A percentile compares a stretch with the other conserved stretches of the same genome.
Conservation (phyloP, 257 asterid species). For the Verbena officinalis region DNA sequence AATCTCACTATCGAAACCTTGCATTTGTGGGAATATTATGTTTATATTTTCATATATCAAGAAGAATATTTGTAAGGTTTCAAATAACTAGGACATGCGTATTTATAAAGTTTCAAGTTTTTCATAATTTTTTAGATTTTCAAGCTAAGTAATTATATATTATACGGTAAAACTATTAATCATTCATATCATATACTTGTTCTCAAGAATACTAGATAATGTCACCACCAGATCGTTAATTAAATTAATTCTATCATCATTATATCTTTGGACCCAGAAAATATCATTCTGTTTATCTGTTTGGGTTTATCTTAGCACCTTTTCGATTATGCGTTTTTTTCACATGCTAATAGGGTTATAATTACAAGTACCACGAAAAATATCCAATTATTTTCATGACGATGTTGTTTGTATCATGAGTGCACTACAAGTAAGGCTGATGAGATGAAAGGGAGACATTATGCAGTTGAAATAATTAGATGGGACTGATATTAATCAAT, state of each 20-base stretch:
- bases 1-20: too few species aligned
- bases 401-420: constrained; percentile 29
- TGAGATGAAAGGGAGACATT: not conserved
- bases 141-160: too few species aligned
- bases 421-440: constrained; percentile 41
- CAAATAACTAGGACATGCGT: too few species aligned
- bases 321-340: constrained; percentile 9
- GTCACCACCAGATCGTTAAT: too few species aligned
- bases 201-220: constrained; percentile 11
- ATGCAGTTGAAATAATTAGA: constrained; percentile 8
- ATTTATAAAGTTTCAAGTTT: too few species aligned
- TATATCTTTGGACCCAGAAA: constrained; percentile 17
- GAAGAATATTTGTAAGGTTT: too few species aligned
- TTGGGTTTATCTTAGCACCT: constrained; percentile 32
- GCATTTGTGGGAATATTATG: too few species aligned
- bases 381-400: not conserved
- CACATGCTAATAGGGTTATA: constrained; percentile 29
- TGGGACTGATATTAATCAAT: not conserved
- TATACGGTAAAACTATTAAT: too few species aligned
- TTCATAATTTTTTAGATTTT: too few species aligned
- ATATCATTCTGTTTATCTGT: constrained; percentile 32
- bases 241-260: constrained; percentile 14
- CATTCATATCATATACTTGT: too few species aligned
- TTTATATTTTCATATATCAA: too few species aligned
- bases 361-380: not conserved